A percentile compares a stretch with the other conserved stretches of the same genome.
phyloP scores from a whole-genome alignment of 1,139 yeast genomes.

The Yamadazyma blattariae region DNA sequence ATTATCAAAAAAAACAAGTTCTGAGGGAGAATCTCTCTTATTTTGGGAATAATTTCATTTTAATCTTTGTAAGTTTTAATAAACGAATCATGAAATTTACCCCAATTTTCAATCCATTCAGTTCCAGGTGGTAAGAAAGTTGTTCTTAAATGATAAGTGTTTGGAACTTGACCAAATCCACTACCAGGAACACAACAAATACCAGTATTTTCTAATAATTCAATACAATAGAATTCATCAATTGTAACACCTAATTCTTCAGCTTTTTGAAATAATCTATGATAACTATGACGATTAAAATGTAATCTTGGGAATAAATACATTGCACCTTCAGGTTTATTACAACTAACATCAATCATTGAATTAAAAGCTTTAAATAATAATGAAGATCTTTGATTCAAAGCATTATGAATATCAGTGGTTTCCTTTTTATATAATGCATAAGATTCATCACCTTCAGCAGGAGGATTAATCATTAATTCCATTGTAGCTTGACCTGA shows the following conservation, averaged over 20 bases:
- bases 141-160: constrained; percentile 89
- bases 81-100: constrained; percentile 70
- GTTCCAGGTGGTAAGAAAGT: constrained; percentile 95
- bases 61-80: constrained; percentile 47
- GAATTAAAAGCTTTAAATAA: constrained; percentile 67
- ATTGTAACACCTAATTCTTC: constrained; percentile 52
- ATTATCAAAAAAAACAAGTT: too few species aligned
- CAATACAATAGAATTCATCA: constrained; percentile 86
- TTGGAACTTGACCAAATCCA: constrained; percentile 91
- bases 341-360: constrained; percentile 82
- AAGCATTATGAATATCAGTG: constrained; percentile 54
- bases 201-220: constrained; percentile 83
- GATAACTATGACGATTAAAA: constrained; percentile 46
- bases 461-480: constrained; percentile 91
- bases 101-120: constrained; percentile 81
- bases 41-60: too few species aligned
- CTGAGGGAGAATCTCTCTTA: too few species aligned
- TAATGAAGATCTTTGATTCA: constrained; percentile 58
- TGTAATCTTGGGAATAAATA: constrained; percentile 82
- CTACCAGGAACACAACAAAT: constrained; percentile 97
- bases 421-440: constrained; percentile 64
- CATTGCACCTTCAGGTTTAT: constrained; percentile 96
- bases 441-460: constrained; percentile 71
- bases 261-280: constrained; percentile 62
- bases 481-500: constrained; percentile 92